Conservation (phyloP, 345 rosid genomes). For the Balakata baccata region DNA sequence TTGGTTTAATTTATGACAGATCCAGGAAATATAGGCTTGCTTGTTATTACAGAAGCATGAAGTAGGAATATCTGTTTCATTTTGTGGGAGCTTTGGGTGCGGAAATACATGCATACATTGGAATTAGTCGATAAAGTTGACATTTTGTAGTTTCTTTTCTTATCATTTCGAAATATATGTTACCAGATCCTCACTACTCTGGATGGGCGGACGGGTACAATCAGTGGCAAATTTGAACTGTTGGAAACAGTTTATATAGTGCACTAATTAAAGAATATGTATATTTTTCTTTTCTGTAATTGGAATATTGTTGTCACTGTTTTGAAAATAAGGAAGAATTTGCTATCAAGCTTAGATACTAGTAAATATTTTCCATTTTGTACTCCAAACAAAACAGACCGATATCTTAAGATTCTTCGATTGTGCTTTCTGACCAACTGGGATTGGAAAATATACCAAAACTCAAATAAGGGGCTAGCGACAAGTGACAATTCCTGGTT, state of each 20-base stretch:
- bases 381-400: too few relatives aligned
- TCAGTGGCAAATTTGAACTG: background rate
- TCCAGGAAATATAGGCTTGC: background rate
- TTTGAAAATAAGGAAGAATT: background rate
- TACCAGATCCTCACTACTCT: background rate
- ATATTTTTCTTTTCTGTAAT: background rate
- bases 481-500: too few relatives aligned
- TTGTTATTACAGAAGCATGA: background rate
- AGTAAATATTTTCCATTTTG: too few relatives aligned
- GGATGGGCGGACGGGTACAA: too few relatives aligned
- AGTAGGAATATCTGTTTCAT: background rate
- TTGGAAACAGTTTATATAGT: background rate
- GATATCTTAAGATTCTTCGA: too few relatives aligned
- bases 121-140: constrained; percentile 14
- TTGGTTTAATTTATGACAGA: constrained; percentile 5
- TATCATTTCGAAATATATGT: background rate
- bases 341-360: too few relatives aligned
- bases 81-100: constrained; percentile 9
- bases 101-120: background rate
- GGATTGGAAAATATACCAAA: too few relatives aligned
- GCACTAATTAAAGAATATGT: background rate
- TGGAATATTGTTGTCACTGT: background rate
- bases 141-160: background rate
- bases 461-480: too few relatives aligned
- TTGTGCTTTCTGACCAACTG: too few relatives aligned